phyloP scores from a whole-genome alignment of 768 basidiomycete genomes.

The Tephrocybe sp. region DNA sequence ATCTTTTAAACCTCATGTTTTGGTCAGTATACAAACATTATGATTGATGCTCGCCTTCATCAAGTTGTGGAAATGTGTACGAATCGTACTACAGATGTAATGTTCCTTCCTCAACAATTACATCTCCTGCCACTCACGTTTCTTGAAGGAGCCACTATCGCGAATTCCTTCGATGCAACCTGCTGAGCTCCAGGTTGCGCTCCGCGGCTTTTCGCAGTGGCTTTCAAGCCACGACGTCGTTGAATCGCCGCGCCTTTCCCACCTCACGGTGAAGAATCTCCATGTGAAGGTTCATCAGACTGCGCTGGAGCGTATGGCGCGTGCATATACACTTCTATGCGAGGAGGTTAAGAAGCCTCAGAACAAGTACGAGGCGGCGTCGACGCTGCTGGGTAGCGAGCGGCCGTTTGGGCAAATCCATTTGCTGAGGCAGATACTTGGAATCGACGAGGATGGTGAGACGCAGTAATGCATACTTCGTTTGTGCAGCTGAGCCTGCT shows the following conservation, averaged over 20 bases:
- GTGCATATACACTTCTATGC: conserved; percentile 71
- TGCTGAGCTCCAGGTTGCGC: conserved; percentile 54
- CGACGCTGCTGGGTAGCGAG: conserved; percentile 79
- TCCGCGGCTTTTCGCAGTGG: conserved; percentile 79
- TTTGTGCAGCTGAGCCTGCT: not conserved
- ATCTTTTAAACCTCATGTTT: conserved; percentile 3
- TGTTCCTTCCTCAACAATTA: conserved; percentile 12
- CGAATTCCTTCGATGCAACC: conserved; percentile 67
- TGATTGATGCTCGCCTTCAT: conserved; percentile 52
- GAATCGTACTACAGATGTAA: conserved; percentile 36
- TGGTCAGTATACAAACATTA: conserved; percentile 44
- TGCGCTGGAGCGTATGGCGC: conserved; percentile 65
- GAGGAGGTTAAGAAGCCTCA: conserved; percentile 71
- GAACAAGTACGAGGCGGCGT: conserved; percentile 89
- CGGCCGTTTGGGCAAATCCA: conserved; percentile 79
- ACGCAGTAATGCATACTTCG: not conserved
- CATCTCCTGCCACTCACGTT: not conserved
- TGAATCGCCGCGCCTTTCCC: conserved; percentile 74
- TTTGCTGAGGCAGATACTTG: conserved; percentile 76
- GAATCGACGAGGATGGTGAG: conserved; percentile 47
- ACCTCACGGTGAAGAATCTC: conserved; percentile 65
- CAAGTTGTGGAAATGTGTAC: conserved; percentile 43
- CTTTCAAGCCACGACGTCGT: conserved; percentile 80
- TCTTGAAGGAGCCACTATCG: conserved; percentile 63
- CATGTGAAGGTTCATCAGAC: conserved; percentile 72